Base-by-base conservation (phyloP, 805 yeast genomes). In the Metschnikowia drakensbergensis region DNA sequence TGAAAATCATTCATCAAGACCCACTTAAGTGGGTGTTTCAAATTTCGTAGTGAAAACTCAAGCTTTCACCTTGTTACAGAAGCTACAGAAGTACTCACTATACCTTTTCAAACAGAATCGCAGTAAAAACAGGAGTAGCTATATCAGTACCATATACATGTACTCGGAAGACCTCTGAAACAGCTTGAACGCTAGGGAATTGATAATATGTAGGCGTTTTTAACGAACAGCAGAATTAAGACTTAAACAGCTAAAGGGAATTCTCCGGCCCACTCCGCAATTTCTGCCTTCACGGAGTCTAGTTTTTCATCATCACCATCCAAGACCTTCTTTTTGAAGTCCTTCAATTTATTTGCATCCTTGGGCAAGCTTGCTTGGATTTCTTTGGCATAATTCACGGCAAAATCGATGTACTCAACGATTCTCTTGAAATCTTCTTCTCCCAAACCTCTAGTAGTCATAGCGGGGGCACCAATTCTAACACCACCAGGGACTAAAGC, bases 401-500 rank as follows among this genome's bases (percentile, higher is more conserved):
- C 69, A 88, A 87, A 52, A 42, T 55, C 59, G 10, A 57, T 54
- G 79, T 83, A 91, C 56, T 76, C 74, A 46, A 84, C 96, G 61
- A 92, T 86, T 64, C 79, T 81, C 60, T 71, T 79, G 70, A 92
- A 94, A 66, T 94, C 97, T 51, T 75, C 84, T 68, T 87, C 90
- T 51, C 90, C 87, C 61, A 90, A 81, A 58, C 99, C 99, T 76
- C 99, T 88, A 51, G 97, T 88, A 55, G 97, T 82, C 98, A 92
- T 92, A 49, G 97, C 97, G 57, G 99, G 99, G 45, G 99, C 87
- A 65, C 99, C 99, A 54, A 92, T 86, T 76, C 99, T 87, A 57
- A 92, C 82, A 68, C 99, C 99, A 61, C 96, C 92, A 67, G 99
- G 98, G 55, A 90, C 92, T 55, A 92, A 79, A 46, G 98, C 98